Conservation (phyloP, 768 basidiomycete species). For the Lactifluus volemus region DNA sequence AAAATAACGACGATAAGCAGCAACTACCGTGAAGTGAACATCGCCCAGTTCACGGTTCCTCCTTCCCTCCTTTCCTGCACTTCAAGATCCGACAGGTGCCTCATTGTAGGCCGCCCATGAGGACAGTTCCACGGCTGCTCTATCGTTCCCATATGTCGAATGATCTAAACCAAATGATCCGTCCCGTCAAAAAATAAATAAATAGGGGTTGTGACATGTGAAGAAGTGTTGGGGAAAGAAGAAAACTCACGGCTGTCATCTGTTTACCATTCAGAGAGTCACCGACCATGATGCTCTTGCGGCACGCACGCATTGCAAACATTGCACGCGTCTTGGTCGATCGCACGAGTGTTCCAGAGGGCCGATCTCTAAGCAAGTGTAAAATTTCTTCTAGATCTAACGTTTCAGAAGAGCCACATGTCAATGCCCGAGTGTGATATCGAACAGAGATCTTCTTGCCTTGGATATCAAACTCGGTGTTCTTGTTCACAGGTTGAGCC, state of each 20-base stretch:
- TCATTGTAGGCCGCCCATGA: conserved; percentile 29
- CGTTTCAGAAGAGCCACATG: background rate
- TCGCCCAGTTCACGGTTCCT: conserved; percentile 8
- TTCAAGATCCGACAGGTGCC: conserved; percentile 19
- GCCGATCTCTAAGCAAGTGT: conserved; percentile 70
- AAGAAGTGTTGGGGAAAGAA: background rate
- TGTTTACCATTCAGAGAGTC: conserved; percentile 66
- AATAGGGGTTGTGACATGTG: background rate
- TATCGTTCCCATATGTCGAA: conserved; percentile 29
- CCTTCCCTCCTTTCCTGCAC: background rate
- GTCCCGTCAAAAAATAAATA: background rate
- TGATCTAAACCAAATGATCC: conserved; percentile 18
- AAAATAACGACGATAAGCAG: background rate
- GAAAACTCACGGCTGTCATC: conserved; percentile 55
- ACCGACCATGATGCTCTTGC: conserved; percentile 96
- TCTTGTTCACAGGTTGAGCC: conserved; percentile 88
- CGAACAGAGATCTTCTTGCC: conserved; percentile 36
- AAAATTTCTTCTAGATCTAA: conserved; percentile 90
- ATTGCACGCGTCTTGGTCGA: conserved; percentile 90
- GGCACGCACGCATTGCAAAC: conserved; percentile 95
- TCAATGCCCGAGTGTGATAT: background rate
- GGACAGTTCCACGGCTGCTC: conserved; percentile 32
- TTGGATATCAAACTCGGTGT: conserved; percentile 81
- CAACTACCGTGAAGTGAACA: background rate
- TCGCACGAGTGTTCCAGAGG: conserved; percentile 75